Percentiles rank a stretch among this genome's conserved stretches.
phyloP scores from a whole-genome alignment of 495 filamentous ascomycete genomes.

The Neurospora cerealis region DNA sequence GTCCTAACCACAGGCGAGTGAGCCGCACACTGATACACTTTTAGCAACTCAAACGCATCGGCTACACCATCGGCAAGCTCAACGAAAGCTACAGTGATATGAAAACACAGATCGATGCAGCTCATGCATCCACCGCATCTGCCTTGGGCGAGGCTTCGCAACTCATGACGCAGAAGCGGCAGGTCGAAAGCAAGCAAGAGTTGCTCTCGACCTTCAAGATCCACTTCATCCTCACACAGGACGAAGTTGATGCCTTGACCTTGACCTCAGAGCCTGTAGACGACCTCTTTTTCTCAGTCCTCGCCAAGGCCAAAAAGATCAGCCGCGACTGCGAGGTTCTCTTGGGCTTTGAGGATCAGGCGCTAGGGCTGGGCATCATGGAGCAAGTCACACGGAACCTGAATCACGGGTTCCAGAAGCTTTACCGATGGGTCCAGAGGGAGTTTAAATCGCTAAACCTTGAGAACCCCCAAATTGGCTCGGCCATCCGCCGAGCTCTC shows the following conservation, averaged over 20 bases:
- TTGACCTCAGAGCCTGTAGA: conserved; percentile 71
- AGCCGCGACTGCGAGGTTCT: conserved; percentile 81
- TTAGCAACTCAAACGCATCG: conserved; percentile 77
- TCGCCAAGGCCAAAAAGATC: conserved; percentile 78
- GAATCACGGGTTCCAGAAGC: conserved; percentile 88
- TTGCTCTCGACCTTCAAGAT: conserved; percentile 73
- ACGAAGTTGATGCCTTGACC: conserved; percentile 63
- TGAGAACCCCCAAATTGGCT: conserved; percentile 87
- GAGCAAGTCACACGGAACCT: conserved; percentile 77
- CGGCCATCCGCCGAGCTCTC: conserved; percentile 73
- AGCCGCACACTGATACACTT: background rate
- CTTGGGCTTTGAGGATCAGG: conserved; percentile 82
- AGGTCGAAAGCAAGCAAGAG: conserved; percentile 77
- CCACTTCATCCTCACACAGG: conserved; percentile 76
- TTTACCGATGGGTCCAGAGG: conserved; percentile 88
- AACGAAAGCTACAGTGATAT: conserved; percentile 78
- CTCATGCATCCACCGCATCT: conserved; percentile 64
- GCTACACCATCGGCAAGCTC: conserved; percentile 62
- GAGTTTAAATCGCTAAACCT: conserved; percentile 90
- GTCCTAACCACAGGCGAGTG: background rate
- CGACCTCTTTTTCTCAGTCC: conserved; percentile 71
- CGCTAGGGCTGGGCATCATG: conserved; percentile 78
- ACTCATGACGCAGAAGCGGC: conserved; percentile 62
- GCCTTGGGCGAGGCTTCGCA: conserved; percentile 69
- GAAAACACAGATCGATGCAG: conserved; percentile 61